Evolutionary conservation across 306 rosid species (phyloP).

Genomic region (Psophocarpus tetragonolobus): DNA sequence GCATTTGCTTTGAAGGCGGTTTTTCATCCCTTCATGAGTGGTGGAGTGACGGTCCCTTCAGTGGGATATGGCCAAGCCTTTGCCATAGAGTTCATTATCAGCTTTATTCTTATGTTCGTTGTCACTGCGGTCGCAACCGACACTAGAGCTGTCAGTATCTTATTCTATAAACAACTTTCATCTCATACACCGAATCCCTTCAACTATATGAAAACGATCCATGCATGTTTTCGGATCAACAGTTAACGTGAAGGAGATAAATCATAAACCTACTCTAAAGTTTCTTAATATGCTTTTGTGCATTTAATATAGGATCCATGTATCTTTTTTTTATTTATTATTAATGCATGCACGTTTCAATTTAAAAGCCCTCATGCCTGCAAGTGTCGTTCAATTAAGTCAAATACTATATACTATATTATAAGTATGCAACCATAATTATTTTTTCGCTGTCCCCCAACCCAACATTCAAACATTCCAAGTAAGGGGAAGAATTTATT

Average conservation of each 20-base stretch:
- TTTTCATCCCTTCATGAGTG: slow-evolving; percentile 67
- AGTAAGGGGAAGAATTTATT: no score
- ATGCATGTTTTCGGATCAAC: neutral
- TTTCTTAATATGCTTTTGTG: no score
- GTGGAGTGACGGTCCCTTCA: slow-evolving; percentile 80
- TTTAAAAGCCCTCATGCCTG: no score
- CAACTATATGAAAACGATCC: neutral
- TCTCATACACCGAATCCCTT: neutral
- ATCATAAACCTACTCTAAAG: neutral
- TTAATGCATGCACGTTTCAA: no score
- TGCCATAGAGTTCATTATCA: slow-evolving; percentile 68
- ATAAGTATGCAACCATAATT: no score
- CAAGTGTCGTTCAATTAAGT: no score
- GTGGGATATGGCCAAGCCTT: slow-evolving; percentile 65
- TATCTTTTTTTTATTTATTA: no score
- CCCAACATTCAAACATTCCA: no score
- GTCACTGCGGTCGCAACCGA: slow-evolving; percentile 82
- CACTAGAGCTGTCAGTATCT: slow-evolving; percentile 66
- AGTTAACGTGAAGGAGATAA: neutral
- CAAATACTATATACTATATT: no score
- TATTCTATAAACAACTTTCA: slow-evolving; percentile 1
- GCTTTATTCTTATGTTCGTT: slow-evolving; percentile 86
- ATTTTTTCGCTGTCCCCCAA: no score
- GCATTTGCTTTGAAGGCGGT: slow-evolving; percentile 63
- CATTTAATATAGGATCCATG: no score